Base-by-base conservation (phyloP, 1,139 yeast genomes). In the Hansenula lynferdii region DNA sequence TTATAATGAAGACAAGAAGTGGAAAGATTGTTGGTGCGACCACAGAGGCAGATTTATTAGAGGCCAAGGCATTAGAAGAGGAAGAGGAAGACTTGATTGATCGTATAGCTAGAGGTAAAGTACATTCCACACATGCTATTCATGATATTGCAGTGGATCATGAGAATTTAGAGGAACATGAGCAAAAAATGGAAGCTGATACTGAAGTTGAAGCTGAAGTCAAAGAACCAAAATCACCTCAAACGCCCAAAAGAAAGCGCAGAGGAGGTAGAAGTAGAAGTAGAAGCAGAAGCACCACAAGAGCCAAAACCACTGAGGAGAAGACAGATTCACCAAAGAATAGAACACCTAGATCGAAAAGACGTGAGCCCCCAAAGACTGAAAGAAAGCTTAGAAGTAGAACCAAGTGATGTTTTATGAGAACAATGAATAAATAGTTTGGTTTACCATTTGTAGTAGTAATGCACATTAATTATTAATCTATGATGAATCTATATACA, bases 1-100 rank as follows among this genome's bases (percentile, higher is more conserved):
- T 54, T 12, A 40, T 50, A 3, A 55, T 56, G 56, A 46, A 44
- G 31, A 57, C 60, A 2, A 42, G 61, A 40, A 57, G 61, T 35
- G 61, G 61, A 2, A 45, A 44, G 8, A 44, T 50, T 6, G 33
- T 57, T 33, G 61, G 60, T 27, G 61, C 59, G 5, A 43, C 40
- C n/a, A 42, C 52, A 1, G 43, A 40, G 3, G 43, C 43, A 6
- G 52, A 49, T n/a, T 35, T 49, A 9, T 25, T 21, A n/a, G 22
- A 28, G 7, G 57, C 55, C 5, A 34, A 43, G 18, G 27, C 19
- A 4, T 39, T 34, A 10, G 48, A 43, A 10, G 35, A 37, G 2
- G 34, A 40, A 21, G 51, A 50, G 21, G 45, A 45, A 14, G 32
- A 33, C n/a, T 15, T 36, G 14, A 37, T 50, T 15, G 39, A 40